Evolutionary conservation across 2,329 filamentous ascomycete species (phyloP), one percentile per base, ranked within the genome.

Genomic region (Westerdykella sp.): DNA sequence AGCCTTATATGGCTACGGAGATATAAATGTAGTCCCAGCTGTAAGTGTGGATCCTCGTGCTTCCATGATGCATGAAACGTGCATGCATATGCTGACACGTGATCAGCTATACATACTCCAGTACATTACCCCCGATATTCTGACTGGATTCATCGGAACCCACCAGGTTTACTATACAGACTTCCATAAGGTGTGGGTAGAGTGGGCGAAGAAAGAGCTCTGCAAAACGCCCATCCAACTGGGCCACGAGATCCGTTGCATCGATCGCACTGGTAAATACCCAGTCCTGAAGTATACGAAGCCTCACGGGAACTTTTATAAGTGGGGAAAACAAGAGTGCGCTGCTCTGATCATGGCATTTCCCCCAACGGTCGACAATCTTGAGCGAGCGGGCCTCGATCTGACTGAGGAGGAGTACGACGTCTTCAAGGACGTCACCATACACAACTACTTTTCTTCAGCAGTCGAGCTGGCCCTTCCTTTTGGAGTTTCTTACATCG

Each of bases 61-160:
- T 25, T 15, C 39, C 15, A 30, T 38, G 14, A 15, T 25, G 18
- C 40, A 35, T 35, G 32, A 35, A 35, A 14, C 34, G 9, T 14
- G 47, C 52, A 53, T 56, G 43, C 52, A 56, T 32, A 21, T 47
- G 44, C 59, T 62, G 45, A 65, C 55, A 50, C 41, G 45, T 49
- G 51, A 59, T 31, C 44, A 67, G 64, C 58, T 67, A 21, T 67
- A 67, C 51, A 59, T 66, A 41, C 48, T 67, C 32, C 57, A 65
- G 44, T 67, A 67, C 55, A 63, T 67, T 22, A 65, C 62, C 2
- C 64, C 64, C 13, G 64, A 67, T 40, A 57, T 67, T n/a, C 46
- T 67, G 7, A 63, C 59, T 11, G 63, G 55, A 12, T 66, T 66
- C 43, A 50, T 65, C 35, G 64, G 64, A 11, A 42, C 57, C n/a